A percentile compares a stretch with the other conserved stretches of the same genome.
phyloP scores from a whole-genome alignment of 2,329 filamentous ascomycete genomes.

The Clonostachys solani region DNA sequence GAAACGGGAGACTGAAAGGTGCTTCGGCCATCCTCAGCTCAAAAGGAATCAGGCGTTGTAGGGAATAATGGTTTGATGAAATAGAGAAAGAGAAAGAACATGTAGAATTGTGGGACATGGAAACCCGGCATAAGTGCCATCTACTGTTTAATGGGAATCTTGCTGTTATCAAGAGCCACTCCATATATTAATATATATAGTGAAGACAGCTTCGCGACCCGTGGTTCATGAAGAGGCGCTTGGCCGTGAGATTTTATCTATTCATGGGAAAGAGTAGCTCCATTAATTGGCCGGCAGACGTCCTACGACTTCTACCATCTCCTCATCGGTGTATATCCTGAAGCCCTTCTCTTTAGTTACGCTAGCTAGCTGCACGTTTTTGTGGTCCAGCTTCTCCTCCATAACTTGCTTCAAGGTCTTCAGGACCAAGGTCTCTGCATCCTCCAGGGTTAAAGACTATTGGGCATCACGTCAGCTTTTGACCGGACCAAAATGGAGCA shows the following conservation, averaged over 20 bases:
- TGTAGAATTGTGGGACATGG: too few species aligned
- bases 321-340: conserved; percentile 96
- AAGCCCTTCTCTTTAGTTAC: conserved; percentile 98
- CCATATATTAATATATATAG: too few species aligned
- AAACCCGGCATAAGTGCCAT: too few species aligned
- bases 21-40: too few species aligned
- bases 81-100: too few species aligned
- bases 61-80: too few species aligned
- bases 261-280: background rate
- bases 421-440: conserved; percentile 91
- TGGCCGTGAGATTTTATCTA: background rate
- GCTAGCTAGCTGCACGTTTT: conserved; percentile 97
- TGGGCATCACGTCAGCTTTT: background rate
- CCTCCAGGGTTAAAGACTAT: conserved; percentile 80
- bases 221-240: too few species aligned
- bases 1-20: too few species aligned
- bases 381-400: conserved; percentile 98
- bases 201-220: too few species aligned
- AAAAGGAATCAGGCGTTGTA: too few species aligned
- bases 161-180: too few species aligned
- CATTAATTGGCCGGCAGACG: conserved; percentile 65
- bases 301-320: conserved; percentile 91
- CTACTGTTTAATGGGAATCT: too few species aligned
- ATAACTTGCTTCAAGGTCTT: conserved; percentile 99
- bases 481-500: conserved; percentile 7